Percentiles rank a stretch among this genome's conserved stretches.
phyloP scores from a whole-genome alignment of 768 basidiomycete species.

The Pleurotus pulmonarius region DNA sequence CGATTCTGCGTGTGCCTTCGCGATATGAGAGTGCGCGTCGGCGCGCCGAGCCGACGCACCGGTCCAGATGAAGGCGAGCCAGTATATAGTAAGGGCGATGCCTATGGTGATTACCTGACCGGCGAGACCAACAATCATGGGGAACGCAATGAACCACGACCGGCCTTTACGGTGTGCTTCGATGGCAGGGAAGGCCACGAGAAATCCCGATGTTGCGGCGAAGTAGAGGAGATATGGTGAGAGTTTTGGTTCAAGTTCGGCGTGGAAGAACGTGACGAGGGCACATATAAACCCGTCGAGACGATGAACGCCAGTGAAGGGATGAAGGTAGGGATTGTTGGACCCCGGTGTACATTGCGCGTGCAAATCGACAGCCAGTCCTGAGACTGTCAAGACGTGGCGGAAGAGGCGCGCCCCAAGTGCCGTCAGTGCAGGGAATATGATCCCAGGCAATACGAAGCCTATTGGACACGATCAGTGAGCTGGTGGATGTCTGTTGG shows the following conservation, averaged over 20 bases:
- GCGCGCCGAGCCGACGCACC: slow-evolving; percentile 19
- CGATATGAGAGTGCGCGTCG: slow-evolving; percentile 20
- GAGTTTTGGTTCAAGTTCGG: slow-evolving; percentile 26
- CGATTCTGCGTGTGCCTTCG: slow-evolving; percentile 47
- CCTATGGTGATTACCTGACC: slow-evolving; percentile 41
- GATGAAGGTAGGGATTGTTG: slow-evolving; percentile 28
- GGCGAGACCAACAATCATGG: slow-evolving; percentile 36
- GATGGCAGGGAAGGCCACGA: slow-evolving; percentile 38
- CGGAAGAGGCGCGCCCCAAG: slow-evolving; percentile 30
- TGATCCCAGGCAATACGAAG: slow-evolving; percentile 26
- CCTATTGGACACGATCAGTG: background rate
- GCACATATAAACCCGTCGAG: slow-evolving; percentile 39
- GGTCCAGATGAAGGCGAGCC: slow-evolving; percentile 39
- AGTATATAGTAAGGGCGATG: slow-evolving; percentile 43
- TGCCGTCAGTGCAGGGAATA: slow-evolving; percentile 36
- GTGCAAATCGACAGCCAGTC: slow-evolving; percentile 22
- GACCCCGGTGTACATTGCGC: slow-evolving; percentile 26
- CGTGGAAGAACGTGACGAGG: slow-evolving; percentile 46
- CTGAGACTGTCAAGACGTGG: slow-evolving; percentile 27
- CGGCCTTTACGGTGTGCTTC: slow-evolving; percentile 39
- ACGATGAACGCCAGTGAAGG: slow-evolving; percentile 32
- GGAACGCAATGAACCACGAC: slow-evolving; percentile 32
- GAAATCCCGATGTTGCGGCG: slow-evolving; percentile 25
- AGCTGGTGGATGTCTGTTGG: too few species aligned
- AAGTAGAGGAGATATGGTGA: slow-evolving; percentile 34